Evolutionary conservation across 768 basidiomycete species (phyloP), one percentile per base, ranked within the genome.

Genomic region (Naganishia antarctica): DNA sequence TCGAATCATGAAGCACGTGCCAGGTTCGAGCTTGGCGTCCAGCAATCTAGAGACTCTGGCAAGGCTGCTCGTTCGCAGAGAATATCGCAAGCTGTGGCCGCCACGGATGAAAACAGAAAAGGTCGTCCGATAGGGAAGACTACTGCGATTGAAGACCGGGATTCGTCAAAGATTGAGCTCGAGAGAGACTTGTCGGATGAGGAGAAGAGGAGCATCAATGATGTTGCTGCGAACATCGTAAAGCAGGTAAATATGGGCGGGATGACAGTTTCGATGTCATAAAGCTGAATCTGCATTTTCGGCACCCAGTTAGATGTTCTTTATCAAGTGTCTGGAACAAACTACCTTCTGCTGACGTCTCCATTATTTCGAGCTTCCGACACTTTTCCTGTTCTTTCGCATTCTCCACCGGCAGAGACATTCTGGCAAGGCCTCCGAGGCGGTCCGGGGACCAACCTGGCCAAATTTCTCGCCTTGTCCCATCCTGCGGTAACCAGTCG

Each of bases 381-480:
- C 15, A 29, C 41, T 3, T 68, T 68, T 48, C 67, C 67, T 11
- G 46, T 58, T 28, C 63, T 61, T 7, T 18, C 49, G 23, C 32
- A 47, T n/a, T 64, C 67, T 48, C 63, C 58, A 9, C 45, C 63
- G 5, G 51, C 67, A n/a, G 29, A 50, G 4, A 40, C 44, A n/a
- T 68, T 60, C 50, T 68, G 67, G 67, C 45, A 64, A 18, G 21
- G 47, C 18, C 59, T 68, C 6, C 67, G 67, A 1, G 63, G 63
- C 26, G 58, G 58, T 26, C 63, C 63, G 9, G 34, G 46, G 18
- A 41, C 64, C 31, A 64, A 64, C 32, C 46, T 68, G 5, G 44
- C 64, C 23, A 68, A 68, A 58, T 68, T 68, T 63, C 40, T 68
- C 2, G 46, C 63, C 15, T 63, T 68, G 40, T 61, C 63, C 8